Evolutionary conservation across 768 basidiomycete genomes (phyloP), one percentile per base, ranked within the genome.

Genomic region (Amanita subjunquillea): DNA sequence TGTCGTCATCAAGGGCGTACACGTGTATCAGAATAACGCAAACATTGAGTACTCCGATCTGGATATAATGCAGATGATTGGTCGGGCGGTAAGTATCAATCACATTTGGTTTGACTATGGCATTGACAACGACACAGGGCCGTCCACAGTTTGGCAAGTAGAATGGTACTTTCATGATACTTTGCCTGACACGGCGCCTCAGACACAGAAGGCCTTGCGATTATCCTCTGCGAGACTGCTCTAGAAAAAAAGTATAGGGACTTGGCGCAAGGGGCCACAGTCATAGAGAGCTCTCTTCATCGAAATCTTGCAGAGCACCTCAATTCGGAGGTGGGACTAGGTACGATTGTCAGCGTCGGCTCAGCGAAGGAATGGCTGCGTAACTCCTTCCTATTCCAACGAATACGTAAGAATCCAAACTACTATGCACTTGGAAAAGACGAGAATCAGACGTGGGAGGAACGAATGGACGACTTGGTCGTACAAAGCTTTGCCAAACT

Each of bases 61-160:
- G 4, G 96, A 97, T 59, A 75, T 97, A 27, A 82, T 90, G 76
- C 94, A 96, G 66, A 97, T 97, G 95, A 79, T 97, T 54, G 96
- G 95, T 6, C 80, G 96, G 44, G 93, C 93, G 40, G 89, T 90
- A 63, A 65, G n/a, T n/a, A 37, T 10, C 32, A 46, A 53, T 25
- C 46, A 20, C 29, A 17, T 32, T 15, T 53, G 36, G 46, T 12
- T 30, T 17, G 41, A 13, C 27, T 9, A 23, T 17, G 48, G 5
- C 22, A 27, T 32, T 47, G 17, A 23, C 40, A 25, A n/a, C 40
- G 30, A 37, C 13, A n/a, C 53, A 91, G 82, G 92, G 93, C 7
- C 77, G 93, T 32, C 92, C 93, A 25, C 93, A 97, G 65, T 95
- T 90, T 62, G 91, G 91, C 83, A 62, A 37, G 15, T 48, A 6